Conservation (phyloP, 257 asterid genomes). For the Ophiorrhiza pumila region DNA sequence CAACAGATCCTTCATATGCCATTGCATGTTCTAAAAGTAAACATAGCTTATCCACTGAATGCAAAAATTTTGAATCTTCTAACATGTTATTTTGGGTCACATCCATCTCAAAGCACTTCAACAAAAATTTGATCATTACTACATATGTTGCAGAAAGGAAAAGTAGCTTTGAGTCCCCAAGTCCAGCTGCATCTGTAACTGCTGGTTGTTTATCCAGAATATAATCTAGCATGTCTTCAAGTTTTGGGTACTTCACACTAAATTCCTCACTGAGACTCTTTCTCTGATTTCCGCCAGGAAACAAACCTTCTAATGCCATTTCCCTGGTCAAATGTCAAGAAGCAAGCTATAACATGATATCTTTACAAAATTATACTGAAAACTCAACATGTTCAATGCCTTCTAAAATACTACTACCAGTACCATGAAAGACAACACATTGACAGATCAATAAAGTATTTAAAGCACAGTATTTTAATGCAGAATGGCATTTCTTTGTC, state of each 20-base stretch:
- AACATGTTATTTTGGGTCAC: constrained; percentile 37
- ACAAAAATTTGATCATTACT: constrained; percentile 81
- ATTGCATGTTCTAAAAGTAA: constrained; percentile 79
- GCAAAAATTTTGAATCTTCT: constrained; percentile 43
- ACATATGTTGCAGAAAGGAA: constrained; percentile 73
- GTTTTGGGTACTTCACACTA: constrained; percentile 63
- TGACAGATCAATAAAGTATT: background rate
- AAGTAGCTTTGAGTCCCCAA: constrained; percentile 52
- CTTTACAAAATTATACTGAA: constrained; percentile 18
- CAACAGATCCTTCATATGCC: constrained; percentile 82
- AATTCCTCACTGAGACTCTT: constrained; percentile 37
- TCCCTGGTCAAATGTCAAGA: constrained; percentile 53
- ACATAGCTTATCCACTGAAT: constrained; percentile 60
- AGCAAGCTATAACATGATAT: constrained; percentile 12
- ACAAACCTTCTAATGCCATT: constrained; percentile 90
- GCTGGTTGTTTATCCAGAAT: constrained; percentile 80
- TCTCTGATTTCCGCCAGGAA: constrained; percentile 78
- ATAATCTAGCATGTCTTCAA: constrained; percentile 69
- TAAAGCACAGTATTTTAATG: background rate
- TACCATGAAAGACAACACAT: background rate
- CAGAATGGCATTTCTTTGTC: background rate
- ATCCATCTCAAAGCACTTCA: constrained; percentile 91
- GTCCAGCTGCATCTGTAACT: constrained; percentile 37
- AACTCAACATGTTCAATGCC: background rate
- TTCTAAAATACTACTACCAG: background rate